Evolutionary conservation across 257 asterid species (phyloP), one percentile per base, ranked within the genome.

Genomic region (Solanum etuberosum): DNA sequence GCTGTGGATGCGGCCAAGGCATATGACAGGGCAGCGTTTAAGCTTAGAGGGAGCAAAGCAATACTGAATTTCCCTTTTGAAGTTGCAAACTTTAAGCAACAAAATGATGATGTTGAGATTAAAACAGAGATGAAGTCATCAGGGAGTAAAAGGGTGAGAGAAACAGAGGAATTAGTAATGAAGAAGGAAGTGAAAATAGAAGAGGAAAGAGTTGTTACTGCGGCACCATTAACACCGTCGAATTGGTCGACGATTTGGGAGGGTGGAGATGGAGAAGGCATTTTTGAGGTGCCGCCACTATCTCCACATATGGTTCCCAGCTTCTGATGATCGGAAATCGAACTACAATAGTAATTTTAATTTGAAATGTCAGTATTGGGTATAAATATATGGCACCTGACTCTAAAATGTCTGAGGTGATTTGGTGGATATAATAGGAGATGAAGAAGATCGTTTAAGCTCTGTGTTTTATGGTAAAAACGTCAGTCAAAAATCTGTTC

Each of bases 181-280:
- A 83, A 61, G 35, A 92, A 92, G 70, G 91, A 76, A 85, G 90
- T 83, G n/a, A 90, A 91, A 88, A 94, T 72, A 72, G 94, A 88
- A 87, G 91, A 89, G 29, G 35, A 70, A 43, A n/a, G 23, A 73
- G 35, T 63, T 0, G n/a, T 7, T 3, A 3, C 1, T 7, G 65
- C 65, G 2, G 3, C 61, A 21, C 77, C 99, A 0, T 89, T 95
- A 85, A 96, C 98, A 92, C 99, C 98, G 92, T 94, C 99, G 0
- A 94, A 90, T 81, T 96, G 99, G 99, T 91, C 88, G 89, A 84
- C 96, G 5, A 93, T 96, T 83, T 96, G 98, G 99, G 98, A 94
- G 76, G 25, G 89, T n/a, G 96, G 91, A 2, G 96, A 95, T 29
- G 95, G 61, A 82, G 91, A 92, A 86, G 98, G 99, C 31, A 94